Evolutionary conservation across 2,329 filamentous ascomycete species (phyloP).

Genomic region (Penicillium sumatraense): DNA sequence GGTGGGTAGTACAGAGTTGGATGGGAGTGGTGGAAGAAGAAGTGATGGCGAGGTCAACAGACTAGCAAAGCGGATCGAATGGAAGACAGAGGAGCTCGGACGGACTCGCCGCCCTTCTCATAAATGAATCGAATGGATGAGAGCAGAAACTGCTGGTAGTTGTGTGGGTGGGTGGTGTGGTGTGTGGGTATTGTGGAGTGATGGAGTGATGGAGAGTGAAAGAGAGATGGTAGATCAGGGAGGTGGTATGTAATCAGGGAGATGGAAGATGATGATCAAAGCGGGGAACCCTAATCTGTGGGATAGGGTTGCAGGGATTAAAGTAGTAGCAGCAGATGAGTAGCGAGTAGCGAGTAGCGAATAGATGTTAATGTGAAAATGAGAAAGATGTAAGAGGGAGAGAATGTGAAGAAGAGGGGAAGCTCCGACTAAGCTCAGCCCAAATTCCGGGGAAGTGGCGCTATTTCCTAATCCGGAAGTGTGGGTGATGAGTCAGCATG

Average conservation of each 20-base stretch:
- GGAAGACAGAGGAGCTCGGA: conserved; percentile 14
- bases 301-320: not conserved
- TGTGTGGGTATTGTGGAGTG: no score
- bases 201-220: not conserved
- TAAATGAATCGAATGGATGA: conserved; percentile 8
- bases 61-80: no score
- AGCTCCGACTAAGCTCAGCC: conserved; percentile 1
- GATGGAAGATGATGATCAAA: not conserved
- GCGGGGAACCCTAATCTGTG: not conserved
- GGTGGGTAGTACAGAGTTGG: not conserved
- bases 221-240: not conserved
- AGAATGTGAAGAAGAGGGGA: not conserved
- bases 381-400: no score
- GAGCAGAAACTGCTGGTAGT: not conserved
- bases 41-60: not conserved
- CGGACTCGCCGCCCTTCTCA: conserved; percentile 33
- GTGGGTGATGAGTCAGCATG: not conserved
- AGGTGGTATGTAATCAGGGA: no score
- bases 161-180: not conserved
- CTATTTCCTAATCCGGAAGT: not conserved
- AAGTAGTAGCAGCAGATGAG: no score
- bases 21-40: not conserved
- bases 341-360: not conserved
- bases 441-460: conserved; percentile 1
- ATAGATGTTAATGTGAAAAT: not conserved